These are phyloP conservation scores for Aureobasidium sp. DNA, from an alignment of 2,329 filamentous ascomycete species.

Conservation along the genomic window DNA sequence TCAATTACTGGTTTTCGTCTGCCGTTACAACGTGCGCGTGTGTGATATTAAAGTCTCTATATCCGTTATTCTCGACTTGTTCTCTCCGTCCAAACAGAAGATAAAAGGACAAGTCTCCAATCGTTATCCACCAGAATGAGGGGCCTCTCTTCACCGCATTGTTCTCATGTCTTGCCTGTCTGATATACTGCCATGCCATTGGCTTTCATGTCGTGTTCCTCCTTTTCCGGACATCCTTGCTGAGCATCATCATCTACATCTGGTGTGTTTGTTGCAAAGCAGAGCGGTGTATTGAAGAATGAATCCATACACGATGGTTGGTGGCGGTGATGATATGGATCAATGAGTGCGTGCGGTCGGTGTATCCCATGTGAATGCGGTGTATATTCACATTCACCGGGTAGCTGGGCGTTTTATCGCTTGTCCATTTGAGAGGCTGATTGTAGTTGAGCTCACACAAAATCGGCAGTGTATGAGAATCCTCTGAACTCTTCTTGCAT, in stretches of 20 bases:
- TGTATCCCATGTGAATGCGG: neutral
- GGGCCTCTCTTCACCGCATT: neutral
- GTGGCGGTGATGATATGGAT: neutral
- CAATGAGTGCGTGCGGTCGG: neutral
- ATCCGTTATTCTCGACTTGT: neutral
- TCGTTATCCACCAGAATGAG: neutral
- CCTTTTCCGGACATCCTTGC: neutral
- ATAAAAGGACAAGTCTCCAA: neutral
- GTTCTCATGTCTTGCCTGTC: neutral
- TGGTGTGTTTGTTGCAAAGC: neutral
- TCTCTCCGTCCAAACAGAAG: neutral
- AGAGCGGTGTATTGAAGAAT: neutral
- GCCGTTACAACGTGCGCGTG: slow-evolving; percentile 2
- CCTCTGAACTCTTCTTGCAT: slow-evolving; percentile 99
- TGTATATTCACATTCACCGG: neutral
- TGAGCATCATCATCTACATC: neutral
- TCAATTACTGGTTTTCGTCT: slow-evolving; percentile 1
- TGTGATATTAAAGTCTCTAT: slow-evolving; percentile 2
- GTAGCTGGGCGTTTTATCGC: neutral
- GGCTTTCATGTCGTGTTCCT: neutral
- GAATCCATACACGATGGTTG: neutral
- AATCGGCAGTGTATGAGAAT: slow-evolving; percentile 94
- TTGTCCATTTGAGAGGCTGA: neutral
- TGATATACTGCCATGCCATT: neutral
- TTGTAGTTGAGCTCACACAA: slow-evolving; percentile 46